A percentile compares a stretch with the other conserved stretches of the same genome.
phyloP scores from a whole-genome alignment of 805 yeast species.

The Pichia nanzhaoensis region DNA sequence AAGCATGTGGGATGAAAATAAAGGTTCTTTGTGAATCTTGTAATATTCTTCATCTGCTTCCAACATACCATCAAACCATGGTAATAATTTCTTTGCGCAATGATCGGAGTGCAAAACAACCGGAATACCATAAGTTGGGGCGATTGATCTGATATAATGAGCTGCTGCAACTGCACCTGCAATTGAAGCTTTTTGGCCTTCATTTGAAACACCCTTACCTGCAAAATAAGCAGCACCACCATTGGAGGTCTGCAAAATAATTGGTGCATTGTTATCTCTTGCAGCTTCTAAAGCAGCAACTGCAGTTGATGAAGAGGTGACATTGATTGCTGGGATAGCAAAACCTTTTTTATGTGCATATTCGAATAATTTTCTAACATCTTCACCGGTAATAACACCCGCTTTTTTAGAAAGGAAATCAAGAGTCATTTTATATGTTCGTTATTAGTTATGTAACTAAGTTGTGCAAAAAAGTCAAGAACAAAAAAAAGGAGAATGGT shows the following conservation, averaged over 20 bases:
- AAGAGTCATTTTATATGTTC: slow-evolving; percentile 24
- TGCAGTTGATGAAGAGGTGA: slow-evolving; percentile 94
- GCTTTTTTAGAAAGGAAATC: slow-evolving; percentile 82
- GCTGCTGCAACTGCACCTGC: slow-evolving; percentile 96
- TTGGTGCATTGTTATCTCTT: slow-evolving; percentile 89
- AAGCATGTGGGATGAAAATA: slow-evolving; percentile 98
- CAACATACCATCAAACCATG: slow-evolving; percentile 98
- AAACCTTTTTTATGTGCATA: slow-evolving; percentile 90
- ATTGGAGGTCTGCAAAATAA: slow-evolving; percentile 92
- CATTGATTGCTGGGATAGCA: slow-evolving; percentile 98
- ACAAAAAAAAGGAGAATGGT: neutral
- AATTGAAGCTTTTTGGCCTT: slow-evolving; percentile 89
- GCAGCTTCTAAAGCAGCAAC: slow-evolving; percentile 97
- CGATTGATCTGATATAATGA: slow-evolving; percentile 92
- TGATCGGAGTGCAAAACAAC: slow-evolving; percentile 97
- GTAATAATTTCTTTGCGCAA: slow-evolving; percentile 96
- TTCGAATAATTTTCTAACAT: slow-evolving; percentile 78
- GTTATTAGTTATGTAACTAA: neutral
- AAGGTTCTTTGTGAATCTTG: slow-evolving; percentile 82
- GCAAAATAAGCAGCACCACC: slow-evolving; percentile 99
- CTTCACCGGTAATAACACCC: slow-evolving; percentile 99
- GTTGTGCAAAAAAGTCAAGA: neutral
- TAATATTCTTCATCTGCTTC: slow-evolving; percentile 93
- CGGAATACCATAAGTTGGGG: slow-evolving; percentile 95
- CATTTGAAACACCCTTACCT: slow-evolving; percentile 96